Evolutionary conservation across 1,284 basidiomycete genomes (phyloP).

Genomic region (Ganoderma multipileum): DNA sequence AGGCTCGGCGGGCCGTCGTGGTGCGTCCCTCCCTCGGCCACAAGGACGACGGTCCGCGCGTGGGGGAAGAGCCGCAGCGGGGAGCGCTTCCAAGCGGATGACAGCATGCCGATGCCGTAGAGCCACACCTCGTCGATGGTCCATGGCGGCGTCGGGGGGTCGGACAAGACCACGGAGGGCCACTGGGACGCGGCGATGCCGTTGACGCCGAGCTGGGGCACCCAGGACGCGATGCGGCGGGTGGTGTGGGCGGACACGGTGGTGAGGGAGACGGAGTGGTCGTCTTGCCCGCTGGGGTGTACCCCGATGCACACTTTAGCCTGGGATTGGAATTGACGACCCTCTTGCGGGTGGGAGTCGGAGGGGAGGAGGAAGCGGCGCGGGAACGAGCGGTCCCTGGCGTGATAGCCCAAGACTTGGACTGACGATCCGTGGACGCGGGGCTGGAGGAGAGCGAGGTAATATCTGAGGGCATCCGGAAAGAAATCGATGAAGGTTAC

Average conservation of each 20-base stretch:
- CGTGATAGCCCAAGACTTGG: slow-evolving; percentile 7
- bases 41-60: background rate
- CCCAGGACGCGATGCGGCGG: slow-evolving; percentile 8
- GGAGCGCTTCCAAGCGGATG: background rate
- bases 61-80: background rate
- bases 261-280: slow-evolving; percentile 10
- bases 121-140: slow-evolving; percentile 11
- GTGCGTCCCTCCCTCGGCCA: background rate
- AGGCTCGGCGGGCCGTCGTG: background rate
- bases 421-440: background rate
- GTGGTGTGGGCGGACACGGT: background rate
- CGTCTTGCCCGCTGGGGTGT: slow-evolving; percentile 1
- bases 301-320: slow-evolving; percentile 6
- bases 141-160: background rate
- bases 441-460: slow-evolving; percentile 11
- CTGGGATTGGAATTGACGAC: too few relatives aligned
- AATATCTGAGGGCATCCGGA: background rate
- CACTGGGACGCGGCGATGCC: background rate
- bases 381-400: background rate
- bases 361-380: background rate
- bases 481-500: slow-evolving; percentile 9
- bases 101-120: background rate
- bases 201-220: background rate
- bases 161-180: background rate
- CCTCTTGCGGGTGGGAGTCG: background rate